Evolutionary conservation across 1,284 basidiomycete species (phyloP).

Genomic region (Trametes pubescens): DNA sequence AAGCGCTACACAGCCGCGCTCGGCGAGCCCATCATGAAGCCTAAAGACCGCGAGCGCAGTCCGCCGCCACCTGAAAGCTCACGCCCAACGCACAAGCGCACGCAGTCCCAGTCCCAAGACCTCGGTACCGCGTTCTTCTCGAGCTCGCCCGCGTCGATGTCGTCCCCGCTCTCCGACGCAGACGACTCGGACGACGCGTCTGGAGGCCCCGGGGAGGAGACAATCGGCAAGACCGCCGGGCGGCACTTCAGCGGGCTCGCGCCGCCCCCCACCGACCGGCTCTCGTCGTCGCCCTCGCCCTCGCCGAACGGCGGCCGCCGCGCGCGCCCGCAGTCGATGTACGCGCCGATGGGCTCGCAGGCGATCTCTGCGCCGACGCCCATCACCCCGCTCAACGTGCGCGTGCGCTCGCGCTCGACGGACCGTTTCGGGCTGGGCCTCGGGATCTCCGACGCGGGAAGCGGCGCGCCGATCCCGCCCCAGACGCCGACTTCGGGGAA

Average conservation of each 20-base stretch:
- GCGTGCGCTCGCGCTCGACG: constrained; percentile 61
- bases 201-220: constrained; percentile 57
- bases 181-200: constrained; percentile 46
- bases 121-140: constrained; percentile 56
- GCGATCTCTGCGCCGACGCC: constrained; percentile 41
- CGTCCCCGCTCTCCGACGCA: constrained; percentile 42
- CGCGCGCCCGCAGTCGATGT: constrained; percentile 44
- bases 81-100: constrained; percentile 36
- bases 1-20: constrained; percentile 86
- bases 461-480: constrained; percentile 34
- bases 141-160: constrained; percentile 46
- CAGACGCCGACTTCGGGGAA: constrained; percentile 43
- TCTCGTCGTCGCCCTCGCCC: constrained; percentile 31
- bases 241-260: constrained; percentile 33
- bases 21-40: constrained; percentile 66
- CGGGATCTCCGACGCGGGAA: constrained; percentile 35
- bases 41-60: constrained; percentile 45
- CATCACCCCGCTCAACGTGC: constrained; percentile 46
- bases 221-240: constrained; percentile 64
- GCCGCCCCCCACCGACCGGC: constrained; percentile 34
- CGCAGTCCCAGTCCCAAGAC: constrained; percentile 33
- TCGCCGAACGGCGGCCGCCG: constrained; percentile 30
- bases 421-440: constrained; percentile 51
- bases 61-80: constrained; percentile 41
- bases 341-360: constrained; percentile 38